phyloP scores from a whole-genome alignment of 768 basidiomycete species.

The Butyriboletus loyo region DNA sequence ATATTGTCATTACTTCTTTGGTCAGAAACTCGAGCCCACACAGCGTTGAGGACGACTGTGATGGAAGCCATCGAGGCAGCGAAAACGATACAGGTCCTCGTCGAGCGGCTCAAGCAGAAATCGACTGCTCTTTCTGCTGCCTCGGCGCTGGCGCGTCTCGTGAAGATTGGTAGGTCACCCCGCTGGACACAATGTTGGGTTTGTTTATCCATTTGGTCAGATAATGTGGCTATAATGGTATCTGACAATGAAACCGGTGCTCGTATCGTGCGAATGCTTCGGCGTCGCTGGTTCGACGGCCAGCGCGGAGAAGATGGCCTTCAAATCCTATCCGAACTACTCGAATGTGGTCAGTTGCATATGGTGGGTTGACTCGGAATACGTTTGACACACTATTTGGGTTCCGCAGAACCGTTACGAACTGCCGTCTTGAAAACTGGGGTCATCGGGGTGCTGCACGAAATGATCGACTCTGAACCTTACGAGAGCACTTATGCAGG shows the following conservation, averaged over 20 bases:
- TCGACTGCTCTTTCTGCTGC: conserved; percentile 21
- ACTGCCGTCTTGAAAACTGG: conserved; percentile 12
- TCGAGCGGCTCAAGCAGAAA: conserved; percentile 15
- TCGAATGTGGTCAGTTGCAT: conserved; percentile 20
- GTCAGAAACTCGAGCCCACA: background rate
- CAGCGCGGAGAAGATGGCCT: conserved; percentile 26
- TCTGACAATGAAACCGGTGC: conserved; percentile 3
- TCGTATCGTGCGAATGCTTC: conserved; percentile 21
- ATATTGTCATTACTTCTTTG: background rate
- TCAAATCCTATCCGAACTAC: conserved; percentile 12
- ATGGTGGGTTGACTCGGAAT: too few relatives aligned
- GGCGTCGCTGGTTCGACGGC: conserved; percentile 28
- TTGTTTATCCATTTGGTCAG: conserved; percentile 5
- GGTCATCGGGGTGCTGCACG: conserved; percentile 9
- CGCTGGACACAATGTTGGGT: background rate
- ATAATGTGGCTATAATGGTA: conserved; percentile 12
- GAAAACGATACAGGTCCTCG: conserved; percentile 14
- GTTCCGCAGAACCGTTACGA: conserved; percentile 14
- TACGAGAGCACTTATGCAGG: conserved; percentile 14
- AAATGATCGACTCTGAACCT: conserved; percentile 12
- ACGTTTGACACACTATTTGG: background rate
- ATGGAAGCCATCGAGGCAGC: conserved; percentile 12
- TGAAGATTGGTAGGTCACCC: conserved; percentile 17
- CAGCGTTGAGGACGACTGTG: background rate
- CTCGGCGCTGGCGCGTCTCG: conserved; percentile 13